Percentiles rank a stretch among this genome's conserved stretches.
These are phyloP conservation scores for Amanita phalloides DNA, from an alignment of 768 basidiomycete species.

Conservation along the genomic window DNA sequence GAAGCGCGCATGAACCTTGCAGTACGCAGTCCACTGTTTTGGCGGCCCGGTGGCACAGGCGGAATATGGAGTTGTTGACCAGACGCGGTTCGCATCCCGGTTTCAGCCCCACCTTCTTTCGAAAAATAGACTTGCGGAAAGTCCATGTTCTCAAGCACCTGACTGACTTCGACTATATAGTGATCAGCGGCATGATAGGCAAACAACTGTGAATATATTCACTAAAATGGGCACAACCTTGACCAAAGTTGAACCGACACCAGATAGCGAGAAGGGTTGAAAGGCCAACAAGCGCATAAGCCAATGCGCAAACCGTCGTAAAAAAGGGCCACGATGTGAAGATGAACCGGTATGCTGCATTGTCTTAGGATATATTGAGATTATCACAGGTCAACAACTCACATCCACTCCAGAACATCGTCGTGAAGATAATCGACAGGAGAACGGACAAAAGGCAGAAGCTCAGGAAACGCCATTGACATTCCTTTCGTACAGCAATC, in stretches of 20 bases:
- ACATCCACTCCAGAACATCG: slow-evolving; percentile 34
- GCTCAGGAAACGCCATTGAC: slow-evolving; percentile 23
- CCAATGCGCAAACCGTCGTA: slow-evolving; percentile 30
- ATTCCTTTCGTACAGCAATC: slow-evolving; percentile 36
- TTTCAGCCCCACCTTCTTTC: slow-evolving; percentile 15
- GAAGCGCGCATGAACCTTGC: neutral
- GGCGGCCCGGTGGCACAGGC: neutral
- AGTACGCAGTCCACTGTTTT: neutral
- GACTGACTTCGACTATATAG: slow-evolving; percentile 25
- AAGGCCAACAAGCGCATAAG: slow-evolving; percentile 28
- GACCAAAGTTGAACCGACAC: slow-evolving; percentile 45
- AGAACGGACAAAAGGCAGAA: slow-evolving; percentile 28
- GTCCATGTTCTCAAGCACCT: slow-evolving; percentile 29
- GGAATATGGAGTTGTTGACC: neutral
- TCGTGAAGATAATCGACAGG: slow-evolving; percentile 25
- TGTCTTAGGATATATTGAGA: neutral
- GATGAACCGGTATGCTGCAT: slow-evolving; percentile 30
- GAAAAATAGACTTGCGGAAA: slow-evolving; percentile 33
- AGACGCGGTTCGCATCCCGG: neutral
- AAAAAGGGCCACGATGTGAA: slow-evolving; percentile 38
- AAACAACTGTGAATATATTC: slow-evolving; percentile 11
- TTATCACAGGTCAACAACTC: slow-evolving; percentile 11
- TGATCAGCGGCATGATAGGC: neutral
- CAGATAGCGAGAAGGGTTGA: slow-evolving; percentile 32
- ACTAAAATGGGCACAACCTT: slow-evolving; percentile 44